These are phyloP conservation scores for Agrocybe praecox DNA, from an alignment of 768 basidiomycete genomes.

Conservation along the genomic window DNA sequence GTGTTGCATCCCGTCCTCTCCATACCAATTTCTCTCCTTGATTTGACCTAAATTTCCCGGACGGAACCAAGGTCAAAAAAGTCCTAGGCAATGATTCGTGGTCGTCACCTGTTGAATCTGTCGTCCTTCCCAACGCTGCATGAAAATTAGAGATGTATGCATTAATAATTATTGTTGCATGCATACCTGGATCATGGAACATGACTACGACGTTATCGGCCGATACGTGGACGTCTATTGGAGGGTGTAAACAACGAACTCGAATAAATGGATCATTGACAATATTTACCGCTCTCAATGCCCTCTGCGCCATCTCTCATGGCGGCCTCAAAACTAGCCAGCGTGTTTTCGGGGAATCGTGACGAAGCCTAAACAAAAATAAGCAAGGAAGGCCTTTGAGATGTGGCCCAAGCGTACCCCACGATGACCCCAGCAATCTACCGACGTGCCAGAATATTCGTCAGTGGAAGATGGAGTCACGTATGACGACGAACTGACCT, in stretches of 20 bases:
- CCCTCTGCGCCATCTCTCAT: conserved; percentile 94
- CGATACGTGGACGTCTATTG: conserved; percentile 93
- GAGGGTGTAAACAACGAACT: conserved; percentile 60
- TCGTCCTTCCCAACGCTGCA: conserved; percentile 75
- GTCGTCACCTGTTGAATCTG: conserved; percentile 64
- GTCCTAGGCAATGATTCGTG: not conserved
- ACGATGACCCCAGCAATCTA: conserved; percentile 73
- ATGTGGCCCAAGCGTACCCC: conserved; percentile 36
- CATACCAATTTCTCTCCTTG: conserved; percentile 72
- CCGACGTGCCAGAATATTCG: not conserved
- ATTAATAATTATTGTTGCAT: conserved; percentile 8
- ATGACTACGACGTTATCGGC: conserved; percentile 85
- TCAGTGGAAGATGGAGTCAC: not conserved
- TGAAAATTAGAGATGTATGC: conserved; percentile 12
- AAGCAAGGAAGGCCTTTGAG: not conserved
- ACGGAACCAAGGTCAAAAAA: conserved; percentile 16
- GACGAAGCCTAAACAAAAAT: conserved; percentile 69
- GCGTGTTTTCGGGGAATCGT: conserved; percentile 90
- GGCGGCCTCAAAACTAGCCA: conserved; percentile 93
- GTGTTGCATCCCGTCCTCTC: conserved; percentile 71
- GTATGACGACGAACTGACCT: conserved; percentile 22
- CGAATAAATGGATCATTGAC: conserved; percentile 21
- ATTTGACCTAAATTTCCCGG: conserved; percentile 54
- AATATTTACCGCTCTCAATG: conserved; percentile 93
- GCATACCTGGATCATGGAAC: conserved; percentile 91